These are phyloP conservation scores for Simplicillium sp. DNA, from an alignment of 2,329 filamentous ascomycete genomes.

Conservation along the genomic window DNA sequence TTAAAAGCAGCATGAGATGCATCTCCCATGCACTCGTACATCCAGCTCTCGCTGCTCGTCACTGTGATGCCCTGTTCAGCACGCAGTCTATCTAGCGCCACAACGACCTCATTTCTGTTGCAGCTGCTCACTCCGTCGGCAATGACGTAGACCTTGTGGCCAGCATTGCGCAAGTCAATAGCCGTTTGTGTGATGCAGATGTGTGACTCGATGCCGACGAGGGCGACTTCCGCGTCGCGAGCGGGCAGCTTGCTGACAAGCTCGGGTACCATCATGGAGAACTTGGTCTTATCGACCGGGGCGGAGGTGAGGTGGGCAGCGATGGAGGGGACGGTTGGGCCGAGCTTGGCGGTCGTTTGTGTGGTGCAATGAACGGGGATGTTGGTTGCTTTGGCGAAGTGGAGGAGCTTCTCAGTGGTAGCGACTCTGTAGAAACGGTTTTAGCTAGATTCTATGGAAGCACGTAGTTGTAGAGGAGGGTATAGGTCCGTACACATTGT, in stretches of 20 bases:
- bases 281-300: constrained; percentile 75
- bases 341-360: constrained; percentile 70
- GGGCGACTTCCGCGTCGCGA: constrained; percentile 48
- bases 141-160: constrained; percentile 77
- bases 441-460: constrained; percentile 2
- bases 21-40: constrained; percentile 87
- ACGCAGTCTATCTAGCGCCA: constrained; percentile 70
- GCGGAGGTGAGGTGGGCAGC: constrained; percentile 40
- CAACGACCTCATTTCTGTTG: constrained; percentile 68
- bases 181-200: constrained; percentile 93
- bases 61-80: constrained; percentile 62
- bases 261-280: constrained; percentile 76
- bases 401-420: constrained; percentile 60
- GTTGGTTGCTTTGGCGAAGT: constrained; percentile 52
- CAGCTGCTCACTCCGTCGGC: constrained; percentile 86
- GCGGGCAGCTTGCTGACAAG: constrained; percentile 34
- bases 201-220: constrained; percentile 88
- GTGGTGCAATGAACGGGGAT: constrained; percentile 83
- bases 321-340: constrained; percentile 69
- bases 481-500: constrained; percentile 54
- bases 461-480: neutral
- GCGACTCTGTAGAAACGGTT: constrained; percentile 37
- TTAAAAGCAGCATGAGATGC: constrained; percentile 65
- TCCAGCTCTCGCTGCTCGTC: constrained; percentile 78
- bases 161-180: constrained; percentile 65